Percentiles rank a stretch among this genome's conserved stretches.
phyloP scores from a whole-genome alignment of 768 basidiomycete species.

The Cystofilobasidium bisporidii region DNA sequence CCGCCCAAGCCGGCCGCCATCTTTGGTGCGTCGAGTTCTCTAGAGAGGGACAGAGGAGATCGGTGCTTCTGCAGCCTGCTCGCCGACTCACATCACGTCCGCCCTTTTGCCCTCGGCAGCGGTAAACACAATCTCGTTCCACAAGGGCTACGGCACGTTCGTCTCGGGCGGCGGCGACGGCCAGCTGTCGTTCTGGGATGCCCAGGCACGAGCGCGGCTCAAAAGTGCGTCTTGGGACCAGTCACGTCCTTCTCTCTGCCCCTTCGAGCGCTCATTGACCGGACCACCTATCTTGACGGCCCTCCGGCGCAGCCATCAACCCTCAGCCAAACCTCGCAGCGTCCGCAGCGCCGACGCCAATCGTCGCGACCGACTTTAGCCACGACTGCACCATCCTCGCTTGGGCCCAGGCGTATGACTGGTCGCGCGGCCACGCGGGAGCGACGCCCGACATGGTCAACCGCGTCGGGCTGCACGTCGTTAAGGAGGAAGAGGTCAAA shows the following conservation, averaged over 20 bases:
- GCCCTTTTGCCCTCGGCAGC: conserved; percentile 50
- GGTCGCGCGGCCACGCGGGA: conserved; percentile 46
- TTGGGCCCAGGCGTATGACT: conserved; percentile 23
- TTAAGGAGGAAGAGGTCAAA: conserved; percentile 44
- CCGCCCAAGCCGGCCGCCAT: conserved; percentile 18
- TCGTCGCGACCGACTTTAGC: conserved; percentile 18
- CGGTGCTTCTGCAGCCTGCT: conserved; percentile 42
- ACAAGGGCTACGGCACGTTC: conserved; percentile 74
- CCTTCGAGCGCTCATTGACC: not conserved
- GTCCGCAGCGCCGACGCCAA: conserved; percentile 12
- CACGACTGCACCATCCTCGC: conserved; percentile 16
- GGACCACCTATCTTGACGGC: not conserved
- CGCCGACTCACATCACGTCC: too few species aligned
- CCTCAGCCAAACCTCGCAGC: conserved; percentile 2
- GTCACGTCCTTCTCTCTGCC: not conserved
- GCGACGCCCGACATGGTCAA: conserved; percentile 52
- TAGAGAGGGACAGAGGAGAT: too few species aligned
- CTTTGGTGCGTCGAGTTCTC: conserved; percentile 12
- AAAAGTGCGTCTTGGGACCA: conserved; percentile 54
- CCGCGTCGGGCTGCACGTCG: conserved; percentile 44
- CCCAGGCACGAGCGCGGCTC: conserved; percentile 79
- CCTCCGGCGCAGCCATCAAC: conserved; percentile 8
- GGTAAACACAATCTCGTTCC: conserved; percentile 79
- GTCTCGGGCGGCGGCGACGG: conserved; percentile 57
- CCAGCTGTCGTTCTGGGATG: conserved; percentile 91